These are phyloP conservation scores for Dendrobium catenatum DNA, from an alignment of 106 monocot species.

Conservation along the genomic window DNA sequence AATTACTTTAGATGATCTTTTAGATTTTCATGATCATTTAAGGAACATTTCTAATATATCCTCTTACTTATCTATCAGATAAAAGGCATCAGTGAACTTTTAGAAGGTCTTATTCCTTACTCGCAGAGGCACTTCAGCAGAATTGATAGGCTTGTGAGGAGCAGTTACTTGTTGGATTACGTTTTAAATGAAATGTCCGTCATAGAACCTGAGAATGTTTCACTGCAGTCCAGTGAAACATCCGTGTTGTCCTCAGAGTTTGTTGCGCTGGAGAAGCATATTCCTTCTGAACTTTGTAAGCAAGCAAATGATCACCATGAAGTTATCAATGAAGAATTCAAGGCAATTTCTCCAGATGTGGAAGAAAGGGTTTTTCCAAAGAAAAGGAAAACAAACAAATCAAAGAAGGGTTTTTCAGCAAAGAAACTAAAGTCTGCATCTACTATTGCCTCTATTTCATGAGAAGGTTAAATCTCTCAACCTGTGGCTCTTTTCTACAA, in stretches of 20 bases:
- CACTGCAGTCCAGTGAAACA: slow-evolving; percentile 11
- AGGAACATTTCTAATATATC: background rate
- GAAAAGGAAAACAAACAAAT: slow-evolving; percentile 55
- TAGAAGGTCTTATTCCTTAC: slow-evolving; percentile 88
- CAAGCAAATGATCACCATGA: slow-evolving; percentile 1
- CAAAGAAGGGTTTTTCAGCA: slow-evolving; percentile 16
- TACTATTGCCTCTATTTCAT: slow-evolving; percentile 8
- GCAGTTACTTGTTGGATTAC: slow-evolving; percentile 76
- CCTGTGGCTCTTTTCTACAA: no score
- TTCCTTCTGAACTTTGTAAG: background rate
- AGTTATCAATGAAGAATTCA: background rate
- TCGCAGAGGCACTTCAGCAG: slow-evolving; percentile 84
- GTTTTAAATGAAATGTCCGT: slow-evolving; percentile 62
- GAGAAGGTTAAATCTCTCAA: slow-evolving; percentile 7
- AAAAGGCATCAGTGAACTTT: slow-evolving; percentile 76
- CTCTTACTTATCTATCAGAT: slow-evolving; percentile 35
- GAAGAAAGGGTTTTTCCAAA: slow-evolving; percentile 19
- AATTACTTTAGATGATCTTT: background rate
- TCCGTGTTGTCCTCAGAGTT: slow-evolving; percentile 3
- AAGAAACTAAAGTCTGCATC: slow-evolving; percentile 44
- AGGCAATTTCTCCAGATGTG: background rate
- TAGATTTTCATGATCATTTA: background rate
- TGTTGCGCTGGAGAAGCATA: background rate
- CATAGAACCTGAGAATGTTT: slow-evolving; percentile 44
- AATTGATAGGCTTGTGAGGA: slow-evolving; percentile 67